Percentiles rank a stretch among this genome's conserved stretches.
Evolutionary conservation across 257 asterid species (phyloP).

Genomic region (Henckelia pumila): DNA sequence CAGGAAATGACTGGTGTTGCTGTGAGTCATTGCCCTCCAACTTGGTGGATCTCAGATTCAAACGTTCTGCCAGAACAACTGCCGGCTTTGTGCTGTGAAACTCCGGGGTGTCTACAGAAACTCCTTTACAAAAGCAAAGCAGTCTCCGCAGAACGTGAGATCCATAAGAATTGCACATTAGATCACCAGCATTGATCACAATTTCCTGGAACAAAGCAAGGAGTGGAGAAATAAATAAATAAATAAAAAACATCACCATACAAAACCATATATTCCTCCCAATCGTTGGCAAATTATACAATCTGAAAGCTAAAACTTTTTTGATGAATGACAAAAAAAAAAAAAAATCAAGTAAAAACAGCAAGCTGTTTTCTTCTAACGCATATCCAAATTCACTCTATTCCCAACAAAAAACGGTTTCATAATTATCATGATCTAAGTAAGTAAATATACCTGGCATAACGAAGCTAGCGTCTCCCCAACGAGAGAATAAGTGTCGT

Average conservation of each 20-base stretch:
- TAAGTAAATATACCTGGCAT: constrained; percentile 54
- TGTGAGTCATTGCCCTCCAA: constrained; percentile 30
- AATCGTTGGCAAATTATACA: background rate
- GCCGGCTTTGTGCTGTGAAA: constrained; percentile 72
- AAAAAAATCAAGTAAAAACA: background rate
- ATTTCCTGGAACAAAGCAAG: constrained; percentile 46
- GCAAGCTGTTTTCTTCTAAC: background rate
- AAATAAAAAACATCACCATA: background rate
- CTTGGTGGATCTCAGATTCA: constrained; percentile 53
- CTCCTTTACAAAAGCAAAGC: constrained; percentile 84
- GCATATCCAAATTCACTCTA: background rate
- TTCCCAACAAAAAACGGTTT: background rate
- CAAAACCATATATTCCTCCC: background rate
- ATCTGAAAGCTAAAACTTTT: background rate
- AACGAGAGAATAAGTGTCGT: constrained; percentile 50
- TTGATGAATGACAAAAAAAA: background rate
- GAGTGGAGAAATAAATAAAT: constrained; percentile 18
- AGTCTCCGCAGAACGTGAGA: constrained; percentile 94
- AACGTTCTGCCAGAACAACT: constrained; percentile 65
- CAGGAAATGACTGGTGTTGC: constrained; percentile 57
- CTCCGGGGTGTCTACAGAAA: constrained; percentile 64
- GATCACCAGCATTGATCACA: constrained; percentile 59
- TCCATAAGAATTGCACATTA: constrained; percentile 90
- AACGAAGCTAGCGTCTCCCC: constrained; percentile 54
- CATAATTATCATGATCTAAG: constrained; percentile 4